Percentiles rank a stretch among this genome's conserved stretches.
Conservation (phyloP, 1,284 basidiomycete genomes). For the Trametes sp. region DNA sequence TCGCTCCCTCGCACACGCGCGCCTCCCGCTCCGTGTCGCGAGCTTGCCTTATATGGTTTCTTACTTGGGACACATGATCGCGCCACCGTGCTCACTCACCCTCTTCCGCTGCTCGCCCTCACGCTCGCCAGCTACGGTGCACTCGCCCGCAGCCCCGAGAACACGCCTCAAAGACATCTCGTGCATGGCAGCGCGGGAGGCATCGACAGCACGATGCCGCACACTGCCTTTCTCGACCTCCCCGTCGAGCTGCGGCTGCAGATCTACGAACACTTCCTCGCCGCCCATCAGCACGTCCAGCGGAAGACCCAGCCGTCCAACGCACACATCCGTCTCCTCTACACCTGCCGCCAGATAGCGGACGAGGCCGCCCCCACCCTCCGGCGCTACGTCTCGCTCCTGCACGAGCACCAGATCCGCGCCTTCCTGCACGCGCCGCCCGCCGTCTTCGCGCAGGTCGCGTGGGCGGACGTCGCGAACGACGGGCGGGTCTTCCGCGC, state of each 20-base stretch:
- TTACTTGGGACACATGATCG: conserved; percentile 33
- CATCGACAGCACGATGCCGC: neutral
- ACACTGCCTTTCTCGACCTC: conserved; percentile 39
- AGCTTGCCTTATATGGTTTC: conserved; percentile 37
- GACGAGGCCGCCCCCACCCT: conserved; percentile 42
- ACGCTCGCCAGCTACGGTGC: neutral
- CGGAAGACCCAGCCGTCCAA: conserved; percentile 46
- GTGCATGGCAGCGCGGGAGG: neutral
- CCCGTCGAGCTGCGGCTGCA: conserved; percentile 48
- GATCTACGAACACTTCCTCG: conserved; percentile 45
- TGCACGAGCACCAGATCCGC: conserved; percentile 48
- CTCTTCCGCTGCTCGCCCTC: conserved; percentile 1
- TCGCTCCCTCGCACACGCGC: conserved; percentile 12
- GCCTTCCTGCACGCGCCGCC: conserved; percentile 39
- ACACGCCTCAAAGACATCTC: neutral
- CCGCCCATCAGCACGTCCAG: conserved; percentile 35
- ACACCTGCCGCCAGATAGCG: conserved; percentile 43
- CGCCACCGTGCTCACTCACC: conserved; percentile 1
- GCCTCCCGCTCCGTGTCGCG: conserved; percentile 8
- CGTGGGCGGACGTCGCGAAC: conserved; percentile 50
- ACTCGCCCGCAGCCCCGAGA: neutral
- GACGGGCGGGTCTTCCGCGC: conserved; percentile 46
- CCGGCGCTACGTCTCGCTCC: conserved; percentile 47
- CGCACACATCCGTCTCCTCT: conserved; percentile 44
- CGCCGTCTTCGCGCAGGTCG: conserved; percentile 35